Base-by-base conservation (phyloP, 495 filamentous ascomycete genomes). In the Neurospora terricola region DNA sequence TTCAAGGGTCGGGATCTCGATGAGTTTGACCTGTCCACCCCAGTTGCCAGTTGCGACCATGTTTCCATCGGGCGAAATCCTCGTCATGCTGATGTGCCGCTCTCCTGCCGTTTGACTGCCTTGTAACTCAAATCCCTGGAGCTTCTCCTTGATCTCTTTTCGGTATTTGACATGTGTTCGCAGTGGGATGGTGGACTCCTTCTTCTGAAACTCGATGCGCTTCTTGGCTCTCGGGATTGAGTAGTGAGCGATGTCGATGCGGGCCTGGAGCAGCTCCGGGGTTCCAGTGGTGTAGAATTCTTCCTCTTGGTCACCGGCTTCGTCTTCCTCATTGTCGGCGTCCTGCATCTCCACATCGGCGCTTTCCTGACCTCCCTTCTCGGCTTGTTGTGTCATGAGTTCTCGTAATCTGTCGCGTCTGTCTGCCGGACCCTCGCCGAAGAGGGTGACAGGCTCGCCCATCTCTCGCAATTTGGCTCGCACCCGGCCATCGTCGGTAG, bases 251-350 rank as follows among this genome's bases (percentile, higher is more conserved):
- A 99, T 97, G 10, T 89, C 87, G 78, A 89, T 91, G 68, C 96
- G 86, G 6, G 93, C 93, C 27, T 91, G 85, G 21, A 97, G 84
- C 12, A 99, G 83, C 69, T 92, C 91, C 11, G 88, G 83, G 4
- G 87, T 85, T 0, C 96, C 96, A 70, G 91, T 87, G 1, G 95
- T 97, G 79, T 98, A 99, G 79, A 98, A 98, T 75, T 99, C 96
- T 79, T 98, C 96, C 75, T 97, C 93, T 76, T 94, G 90, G 66
- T 94, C 92, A 6, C 81, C 89, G 73, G 88, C 85, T 71, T 86
- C 87, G 38, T 87, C 88, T n/a, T 85, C 87, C 72, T 88, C 88
- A 86, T 93, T 91, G 14, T 86, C 84, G 45, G 87, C 82, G 78
- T 97, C 94, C 8, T 84, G 87, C 75, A 88, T 90, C 7, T 86